A percentile compares a stretch with the other conserved stretches of the same genome.
Evolutionary conservation across 2,329 filamentous ascomycete genomes (phyloP).

Genomic region (Colletotrichum spaethianum): DNA sequence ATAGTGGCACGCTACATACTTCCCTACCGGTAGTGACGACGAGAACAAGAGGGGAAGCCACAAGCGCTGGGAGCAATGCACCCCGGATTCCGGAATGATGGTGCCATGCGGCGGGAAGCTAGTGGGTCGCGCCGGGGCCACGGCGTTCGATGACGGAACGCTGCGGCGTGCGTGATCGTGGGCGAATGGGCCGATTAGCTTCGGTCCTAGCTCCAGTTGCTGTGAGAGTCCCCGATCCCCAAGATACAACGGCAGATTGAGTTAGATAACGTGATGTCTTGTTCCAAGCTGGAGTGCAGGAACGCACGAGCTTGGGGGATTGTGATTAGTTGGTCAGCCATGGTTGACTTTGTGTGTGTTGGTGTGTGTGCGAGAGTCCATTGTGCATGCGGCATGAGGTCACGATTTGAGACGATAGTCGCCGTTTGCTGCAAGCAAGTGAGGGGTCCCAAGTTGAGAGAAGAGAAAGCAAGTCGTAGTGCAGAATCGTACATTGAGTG

Average conservation of each 20-base stretch:
- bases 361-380: background rate
- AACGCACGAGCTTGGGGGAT: slow-evolving; percentile 23
- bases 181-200: slow-evolving; percentile 24
- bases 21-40: no score
- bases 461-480: background rate
- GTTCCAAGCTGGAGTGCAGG: slow-evolving; percentile 17
- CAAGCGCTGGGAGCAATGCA: background rate
- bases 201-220: background rate
- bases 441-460: background rate
- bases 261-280: background rate
- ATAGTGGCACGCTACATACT: background rate
- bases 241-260: background rate
- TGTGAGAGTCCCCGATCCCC: background rate
- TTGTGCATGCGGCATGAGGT: slow-evolving; percentile 30
- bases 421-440: slow-evolving; percentile 13
- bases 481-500: background rate
- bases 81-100: slow-evolving; percentile 29
- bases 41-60: background rate
- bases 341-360: slow-evolving; percentile 3
- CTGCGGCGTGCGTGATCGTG: background rate
- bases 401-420: slow-evolving; percentile 25
- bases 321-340: background rate
- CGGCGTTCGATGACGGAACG: slow-evolving; percentile 11
- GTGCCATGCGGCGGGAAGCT: background rate
- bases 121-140: slow-evolving; percentile 8